Evolutionary conservation across 495 filamentous ascomycete species (phyloP), one percentile per base, ranked within the genome.

Genomic region (Coniosporium apollinis): DNA sequence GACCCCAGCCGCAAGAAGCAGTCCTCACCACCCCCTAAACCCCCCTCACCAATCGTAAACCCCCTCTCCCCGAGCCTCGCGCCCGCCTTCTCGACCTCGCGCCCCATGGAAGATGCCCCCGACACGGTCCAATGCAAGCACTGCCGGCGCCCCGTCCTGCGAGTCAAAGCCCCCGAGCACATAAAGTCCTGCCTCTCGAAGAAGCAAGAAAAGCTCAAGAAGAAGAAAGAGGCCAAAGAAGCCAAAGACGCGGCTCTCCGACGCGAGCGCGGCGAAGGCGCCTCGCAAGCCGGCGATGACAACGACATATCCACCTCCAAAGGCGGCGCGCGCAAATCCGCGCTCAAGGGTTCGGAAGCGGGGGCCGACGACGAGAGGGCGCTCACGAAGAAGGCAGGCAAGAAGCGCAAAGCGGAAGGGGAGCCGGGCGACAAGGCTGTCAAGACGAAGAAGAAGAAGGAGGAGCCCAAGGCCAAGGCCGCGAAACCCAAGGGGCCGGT

Each of bases 401-500:
- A 94, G 72, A 96, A 94, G 66, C 69, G 87, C 36, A 96, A 96
- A 61, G 76, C 84, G 20, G 85, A 87, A 32, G 77, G 62, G 37
- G 78, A 83, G 39, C 31, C 71, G 53, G 55, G 48, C 39, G 37
- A 61, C 20, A 72, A 73, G 51, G 79, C 74, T 42, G 72, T 77
- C 4, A 94, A 94, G 70, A 93, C 93, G 60, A 84, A 89, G 49
- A 69, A 71, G 59, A 93, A 93, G 58, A 89, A 94, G 56, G 87
- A 96, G 42, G 82, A 84, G 37, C 66, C 65, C 2, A 94, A 94
- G 51, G 67, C 79, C 9, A 93, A 94, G 54, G 62, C 68, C 0
- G 70, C 82, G 3, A 93, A 93, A 44, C 81, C 83, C 0, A 94
- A 94, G 62, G 85, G 80, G 49, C 89, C 89, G 3, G 89, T 97